Percentiles rank a stretch among this genome's conserved stretches.
Evolutionary conservation across 352 stramenopile genomes (phyloP).

Genomic region (Phytophthora crassamura): DNA sequence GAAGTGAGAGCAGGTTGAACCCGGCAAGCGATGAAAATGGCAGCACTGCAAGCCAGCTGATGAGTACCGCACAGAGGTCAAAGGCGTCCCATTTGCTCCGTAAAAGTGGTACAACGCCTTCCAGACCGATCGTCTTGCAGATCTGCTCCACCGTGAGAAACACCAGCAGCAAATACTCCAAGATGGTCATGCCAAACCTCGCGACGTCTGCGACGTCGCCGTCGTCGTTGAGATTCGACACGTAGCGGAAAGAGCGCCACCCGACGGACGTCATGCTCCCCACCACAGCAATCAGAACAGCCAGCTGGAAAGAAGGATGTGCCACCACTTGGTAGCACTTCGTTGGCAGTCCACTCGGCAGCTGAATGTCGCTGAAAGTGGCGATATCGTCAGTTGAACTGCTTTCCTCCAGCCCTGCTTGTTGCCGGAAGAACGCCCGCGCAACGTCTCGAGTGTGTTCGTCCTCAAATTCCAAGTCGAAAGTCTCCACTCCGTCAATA

Average conservation of each 20-base stretch:
- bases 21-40: constrained; percentile 50
- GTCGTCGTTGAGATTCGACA: constrained; percentile 47
- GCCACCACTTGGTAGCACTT: constrained; percentile 71
- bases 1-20: constrained; percentile 77
- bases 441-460: constrained; percentile 54
- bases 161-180: constrained; percentile 68
- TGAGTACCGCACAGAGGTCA: constrained; percentile 63
- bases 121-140: constrained; percentile 66
- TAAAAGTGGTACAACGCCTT: constrained; percentile 66
- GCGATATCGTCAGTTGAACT: constrained; percentile 38
- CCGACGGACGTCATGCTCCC: constrained; percentile 78
- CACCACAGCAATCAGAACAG: constrained; percentile 68
- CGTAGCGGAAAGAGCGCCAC: constrained; percentile 59
- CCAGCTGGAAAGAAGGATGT: constrained; percentile 79
- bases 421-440: constrained; percentile 63
- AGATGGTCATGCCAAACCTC: constrained; percentile 58
- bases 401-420: constrained; percentile 51
- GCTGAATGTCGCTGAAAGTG: constrained; percentile 42
- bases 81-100: constrained; percentile 76
- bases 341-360: constrained; percentile 56
- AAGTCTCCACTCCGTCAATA: constrained; percentile 31
- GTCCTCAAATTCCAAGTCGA: constrained; percentile 83
- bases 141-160: constrained; percentile 76
- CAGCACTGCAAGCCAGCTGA: constrained; percentile 69
- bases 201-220: constrained; percentile 42